Base-by-base conservation (phyloP, 2,329 filamentous ascomycete genomes). In the Allantophomopsis lycopodina region DNA sequence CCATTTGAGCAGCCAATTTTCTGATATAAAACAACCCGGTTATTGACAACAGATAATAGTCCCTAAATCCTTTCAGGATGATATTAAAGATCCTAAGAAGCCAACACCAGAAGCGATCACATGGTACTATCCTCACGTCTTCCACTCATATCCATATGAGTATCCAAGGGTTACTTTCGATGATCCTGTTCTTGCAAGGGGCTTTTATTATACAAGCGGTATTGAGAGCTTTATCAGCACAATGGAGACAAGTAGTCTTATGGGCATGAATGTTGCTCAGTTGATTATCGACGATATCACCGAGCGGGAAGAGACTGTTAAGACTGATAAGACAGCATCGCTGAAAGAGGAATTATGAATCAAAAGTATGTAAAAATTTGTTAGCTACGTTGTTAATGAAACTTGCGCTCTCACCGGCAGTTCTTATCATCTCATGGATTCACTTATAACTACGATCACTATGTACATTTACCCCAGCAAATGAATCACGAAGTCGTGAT, bases 151-250 rank as follows among this genome's bases (percentile, higher is more conserved):
- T 57, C 91, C 91, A 0, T 78, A 85, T 46, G 75, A 86, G 49
- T 73, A 78, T n/a, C 89, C 89, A 0, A 73, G 87, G 1, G 77
- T 87, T 0, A 88, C 83, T 0, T 98, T 96, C 57, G 86, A 95
- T 49, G 81, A 91, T 44, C 73, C 80, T 3, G 64, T 79, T 45
- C 56, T 95, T 3, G 77, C 74, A 5, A 59, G 70, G 6, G 73
- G 75, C 0, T 52, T 89, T 12, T 91, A 77, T 59, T 82, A 82
- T 54, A 81, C 77, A 0, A 76, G 74, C 10, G 77, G 75, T 2
- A 93, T 96, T 34, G 89, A 96, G 61, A 81, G 81, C 49, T 95
- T 98, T 56, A 93, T 96, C 49, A 91, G 83, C 8, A 94, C 87
- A 0, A 96, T 98, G 91, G 91, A 98, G 66, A 95, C 91, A 6